Base-by-base conservation (phyloP, 2,329 filamentous ascomycete species). In the Paecilomyces variotii region DNA sequence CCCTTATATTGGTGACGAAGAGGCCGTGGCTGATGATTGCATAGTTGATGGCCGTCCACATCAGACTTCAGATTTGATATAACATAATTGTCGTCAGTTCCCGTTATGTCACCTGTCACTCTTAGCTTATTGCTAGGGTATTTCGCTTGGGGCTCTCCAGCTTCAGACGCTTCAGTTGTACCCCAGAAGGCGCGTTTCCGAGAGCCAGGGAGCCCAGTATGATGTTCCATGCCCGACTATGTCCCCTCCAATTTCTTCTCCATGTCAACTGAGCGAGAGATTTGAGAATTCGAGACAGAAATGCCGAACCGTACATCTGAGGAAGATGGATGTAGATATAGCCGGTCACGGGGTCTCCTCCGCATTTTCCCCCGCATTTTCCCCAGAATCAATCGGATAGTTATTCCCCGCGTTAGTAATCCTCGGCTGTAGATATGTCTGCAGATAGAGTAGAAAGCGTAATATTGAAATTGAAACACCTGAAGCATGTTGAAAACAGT, bases 131-230 rank as follows among this genome's bases (percentile, higher is more conserved):
- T 45, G 39, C 39, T 19, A 19, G 14, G 12, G 5, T 5, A 25
- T 55, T 32, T 58, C 12, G 45, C 30, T 19, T 9, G 3, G 4
- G 39, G 19, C 14, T 45, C 39, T 19, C 39, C n/a, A 14, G 39
- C 12, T 45, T n/a, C 39, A 19, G 39, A n/a, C 39, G 39, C 14
- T n/a, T 39, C 39, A 45, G 39, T 45, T 45, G 39, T 45, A 19
- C 39, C 19, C 3, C n/a, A 45, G 39, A 45, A 45, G 39, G 4
- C 39, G n/a, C 39, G 39, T 45, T 45, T 45, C 19, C n/a, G 39
- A 1, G 87, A 88, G 1, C 85, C 84, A 76, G 87, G 79, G 11
- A 78, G 68, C 4, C 77, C 73, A 64, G 39, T 85, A 87, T 27
- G 34, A 25, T 28, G 51, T 49, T 58, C 25, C 54, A 51, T 55